Evolutionary conservation across 306 rosid species (phyloP).

Genomic region (Dryas octopetala): DNA sequence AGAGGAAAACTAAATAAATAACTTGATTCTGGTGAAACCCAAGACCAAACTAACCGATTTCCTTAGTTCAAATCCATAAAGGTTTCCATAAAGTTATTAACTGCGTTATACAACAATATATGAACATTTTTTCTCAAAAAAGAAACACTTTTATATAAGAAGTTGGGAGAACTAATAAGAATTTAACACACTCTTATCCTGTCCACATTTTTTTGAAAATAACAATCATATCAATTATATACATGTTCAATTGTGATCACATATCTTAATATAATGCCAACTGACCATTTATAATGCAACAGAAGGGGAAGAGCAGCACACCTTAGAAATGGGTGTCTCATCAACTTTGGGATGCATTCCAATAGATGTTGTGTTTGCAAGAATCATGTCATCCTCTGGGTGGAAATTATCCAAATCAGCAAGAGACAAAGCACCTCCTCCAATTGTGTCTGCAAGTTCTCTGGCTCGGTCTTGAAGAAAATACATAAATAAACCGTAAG

Average conservation of each 20-base stretch:
- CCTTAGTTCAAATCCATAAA: not conserved
- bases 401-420: slow-evolving; percentile 66
- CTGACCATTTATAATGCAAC: slow-evolving; percentile 1
- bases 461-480: slow-evolving; percentile 70
- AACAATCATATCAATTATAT: not conserved
- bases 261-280: slow-evolving; percentile 13
- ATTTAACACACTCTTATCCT: not conserved
- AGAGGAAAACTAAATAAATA: not conserved
- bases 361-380: slow-evolving; percentile 87
- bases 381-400: slow-evolving; percentile 90
- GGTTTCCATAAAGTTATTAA: not conserved
- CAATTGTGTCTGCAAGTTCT: slow-evolving; percentile 73
- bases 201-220: not conserved
- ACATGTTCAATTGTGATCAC: not conserved
- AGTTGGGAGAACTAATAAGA: not conserved
- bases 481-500: not conserved
- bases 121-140: not conserved
- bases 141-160: not conserved
- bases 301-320: slow-evolving; percentile 32
- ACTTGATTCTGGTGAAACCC: not conserved
- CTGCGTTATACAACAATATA: not conserved
- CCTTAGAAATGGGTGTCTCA: slow-evolving; percentile 89
- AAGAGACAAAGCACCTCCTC: slow-evolving; percentile 80
- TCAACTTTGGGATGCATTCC: slow-evolving; percentile 94
- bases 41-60: not conserved